phyloP scores from a whole-genome alignment of 2,329 filamentous ascomycete species.

The Cadophora gregata region DNA sequence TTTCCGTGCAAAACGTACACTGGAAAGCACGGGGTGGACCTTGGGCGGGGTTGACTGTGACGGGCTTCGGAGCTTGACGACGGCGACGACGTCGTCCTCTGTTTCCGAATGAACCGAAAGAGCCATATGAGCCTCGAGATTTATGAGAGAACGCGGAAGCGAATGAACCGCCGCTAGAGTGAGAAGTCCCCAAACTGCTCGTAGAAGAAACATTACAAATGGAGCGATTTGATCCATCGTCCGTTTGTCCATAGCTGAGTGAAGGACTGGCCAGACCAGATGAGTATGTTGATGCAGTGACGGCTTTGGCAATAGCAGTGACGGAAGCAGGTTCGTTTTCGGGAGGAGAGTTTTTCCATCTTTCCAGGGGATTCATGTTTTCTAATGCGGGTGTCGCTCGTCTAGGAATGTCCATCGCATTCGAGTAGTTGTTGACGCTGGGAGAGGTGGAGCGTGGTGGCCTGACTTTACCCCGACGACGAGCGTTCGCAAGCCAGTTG shows the following conservation, averaged over 20 bases:
- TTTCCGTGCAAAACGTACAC: slow-evolving; percentile 73
- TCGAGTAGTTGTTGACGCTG: slow-evolving; percentile 62
- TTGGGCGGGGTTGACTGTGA: slow-evolving; percentile 53
- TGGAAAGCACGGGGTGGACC: slow-evolving; percentile 55
- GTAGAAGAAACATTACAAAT: slow-evolving; percentile 64
- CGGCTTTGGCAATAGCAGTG: slow-evolving; percentile 67
- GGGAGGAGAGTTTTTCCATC: slow-evolving; percentile 73
- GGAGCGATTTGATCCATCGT: slow-evolving; percentile 65
- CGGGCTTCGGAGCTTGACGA: slow-evolving; percentile 45
- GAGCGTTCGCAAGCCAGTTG: slow-evolving; percentile 92
- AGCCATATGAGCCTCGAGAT: slow-evolving; percentile 59
- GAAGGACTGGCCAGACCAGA: slow-evolving; percentile 64
- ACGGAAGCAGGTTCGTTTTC: slow-evolving; percentile 72
- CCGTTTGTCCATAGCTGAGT: slow-evolving; percentile 59
- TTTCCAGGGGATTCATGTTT: slow-evolving; percentile 67
- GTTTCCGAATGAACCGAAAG: slow-evolving; percentile 41
- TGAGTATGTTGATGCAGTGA: slow-evolving; percentile 56
- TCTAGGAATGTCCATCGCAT: slow-evolving; percentile 76
- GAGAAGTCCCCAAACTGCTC: slow-evolving; percentile 66
- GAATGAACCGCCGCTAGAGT: slow-evolving; percentile 63
- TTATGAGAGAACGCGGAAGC: slow-evolving; percentile 64
- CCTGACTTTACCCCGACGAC: slow-evolving; percentile 79
- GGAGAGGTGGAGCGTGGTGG: slow-evolving; percentile 73
- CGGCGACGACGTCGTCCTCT: slow-evolving; percentile 42
- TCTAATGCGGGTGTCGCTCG: slow-evolving; percentile 59